Conservation (phyloP, 495 filamentous ascomycete species). For the Penicillium pancosmium region DNA sequence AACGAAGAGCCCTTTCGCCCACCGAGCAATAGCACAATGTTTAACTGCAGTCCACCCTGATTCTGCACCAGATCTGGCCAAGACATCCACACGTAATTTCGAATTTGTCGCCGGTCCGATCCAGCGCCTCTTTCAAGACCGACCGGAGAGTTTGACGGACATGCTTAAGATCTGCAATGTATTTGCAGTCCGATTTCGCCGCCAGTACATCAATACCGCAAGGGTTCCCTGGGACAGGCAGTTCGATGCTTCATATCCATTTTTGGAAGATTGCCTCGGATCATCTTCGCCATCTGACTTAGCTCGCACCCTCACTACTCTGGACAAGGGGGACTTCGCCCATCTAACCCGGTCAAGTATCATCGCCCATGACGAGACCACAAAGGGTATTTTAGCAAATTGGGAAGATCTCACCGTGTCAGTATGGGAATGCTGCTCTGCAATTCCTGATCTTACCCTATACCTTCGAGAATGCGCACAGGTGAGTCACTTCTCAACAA, state of each 20-base stretch:
- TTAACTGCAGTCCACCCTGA: slow-evolving; percentile 28
- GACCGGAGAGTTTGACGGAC: slow-evolving; percentile 30
- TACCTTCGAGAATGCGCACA: slow-evolving; percentile 41
- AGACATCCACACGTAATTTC: slow-evolving; percentile 27
- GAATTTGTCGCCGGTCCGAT: slow-evolving; percentile 45
- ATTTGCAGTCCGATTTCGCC: slow-evolving; percentile 37
- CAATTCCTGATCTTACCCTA: slow-evolving; percentile 36
- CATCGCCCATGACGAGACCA: slow-evolving; percentile 21
- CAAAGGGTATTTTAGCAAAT: slow-evolving; percentile 20
- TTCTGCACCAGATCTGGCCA: slow-evolving; percentile 13
- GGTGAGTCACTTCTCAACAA: slow-evolving; percentile 21
- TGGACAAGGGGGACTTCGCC: slow-evolving; percentile 35
- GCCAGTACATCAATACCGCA: slow-evolving; percentile 37
- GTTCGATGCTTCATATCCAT: slow-evolving; percentile 36
- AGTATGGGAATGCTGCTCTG: slow-evolving; percentile 47
- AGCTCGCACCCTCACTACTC: slow-evolving; percentile 30
- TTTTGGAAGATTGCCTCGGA: slow-evolving; percentile 36
- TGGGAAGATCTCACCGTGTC: slow-evolving; percentile 39
- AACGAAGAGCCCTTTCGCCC: slow-evolving; percentile 42
- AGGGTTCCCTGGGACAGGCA: slow-evolving; percentile 39
- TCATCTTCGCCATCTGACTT: slow-evolving; percentile 37
- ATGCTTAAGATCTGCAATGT: slow-evolving; percentile 44
- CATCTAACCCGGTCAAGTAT: slow-evolving; percentile 27
- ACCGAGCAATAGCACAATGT: slow-evolving; percentile 36
- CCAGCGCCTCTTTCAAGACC: slow-evolving; percentile 38